Base-by-base conservation (phyloP, 805 yeast genomes). In the Dipodascopsis uninucleata region DNA sequence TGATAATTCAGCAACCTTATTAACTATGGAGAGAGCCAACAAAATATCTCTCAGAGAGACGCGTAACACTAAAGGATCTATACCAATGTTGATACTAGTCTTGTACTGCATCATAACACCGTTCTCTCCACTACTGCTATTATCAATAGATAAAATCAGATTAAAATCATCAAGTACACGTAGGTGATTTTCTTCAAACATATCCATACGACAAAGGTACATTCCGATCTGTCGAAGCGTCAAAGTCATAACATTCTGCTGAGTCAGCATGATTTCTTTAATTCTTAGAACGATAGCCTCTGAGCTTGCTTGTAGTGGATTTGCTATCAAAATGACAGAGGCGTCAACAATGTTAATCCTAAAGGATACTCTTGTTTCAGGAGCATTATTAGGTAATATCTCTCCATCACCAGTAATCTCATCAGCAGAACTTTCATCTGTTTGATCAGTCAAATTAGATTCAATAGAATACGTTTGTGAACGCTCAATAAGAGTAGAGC, bases 271-370 rank as follows among this genome's bases (percentile, higher is more conserved):
- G 2, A 88, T 64, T 58, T 89, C 96, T 47, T 83, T 94, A 10
- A 88, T 78, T 58, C 85, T 85, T 68, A 93, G 82, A 1, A 90
- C 96, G 49, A 90, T 75, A 0, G 97, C 97, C 57, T 89, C 95
- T 0, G 95, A 78, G 49, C 79, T 73, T 2, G 65, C 61, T 5
- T 72, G 69, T 0, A 81, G 72, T 0, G 96, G 85, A 61, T 90
- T 85, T 0, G 96, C 95, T 33, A 93, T 65, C 24, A 93, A 65
- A 16, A 86, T 78, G 16, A 90, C 70, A 0, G 95, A 85, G 0
- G 90, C 80, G 43, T 86, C 82, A 4, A 80, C 78, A 31, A 93
- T 65, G 58, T 85, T 87, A 28, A 90, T 60, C 1, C 85, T 54
- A 43, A 57, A 56, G 9, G 52, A 45, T 32, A 64, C 28, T 6